Evolutionary conservation across 2,329 filamentous ascomycete species (phyloP).

Genomic region (Botrytis fabae): DNA sequence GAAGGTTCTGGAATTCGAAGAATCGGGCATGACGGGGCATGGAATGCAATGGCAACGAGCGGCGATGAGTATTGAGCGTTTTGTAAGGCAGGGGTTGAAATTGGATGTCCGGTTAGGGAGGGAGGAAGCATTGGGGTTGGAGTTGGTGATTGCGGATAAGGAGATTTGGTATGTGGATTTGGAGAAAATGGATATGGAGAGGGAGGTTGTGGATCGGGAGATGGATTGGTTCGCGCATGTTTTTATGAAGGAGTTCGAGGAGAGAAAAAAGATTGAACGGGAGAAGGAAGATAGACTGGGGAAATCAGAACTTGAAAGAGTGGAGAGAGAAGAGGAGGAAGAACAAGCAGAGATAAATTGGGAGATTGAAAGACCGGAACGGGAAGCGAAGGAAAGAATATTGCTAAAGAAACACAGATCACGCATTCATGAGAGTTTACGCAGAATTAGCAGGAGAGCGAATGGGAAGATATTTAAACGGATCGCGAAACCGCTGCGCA

Average conservation of each 20-base stretch:
- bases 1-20: not conserved
- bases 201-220: slow-evolving; percentile 11
- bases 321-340: not conserved
- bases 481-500: not conserved
- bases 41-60: slow-evolving; percentile 8
- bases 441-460: not conserved
- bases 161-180: slow-evolving; percentile 20
- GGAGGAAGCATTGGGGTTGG: slow-evolving; percentile 17
- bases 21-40: slow-evolving; percentile 17
- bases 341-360: not conserved
- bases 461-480: not conserved
- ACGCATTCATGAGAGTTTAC: not conserved
- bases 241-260: not conserved
- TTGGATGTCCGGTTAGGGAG: slow-evolving; percentile 17
- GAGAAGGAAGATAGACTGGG: not conserved
- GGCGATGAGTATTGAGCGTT: slow-evolving; percentile 2
- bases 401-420: not conserved
- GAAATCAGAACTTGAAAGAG: not conserved
- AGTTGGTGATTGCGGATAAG: slow-evolving; percentile 6
- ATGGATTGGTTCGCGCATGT: slow-evolving; percentile 20
- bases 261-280: not conserved
- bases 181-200: not conserved
- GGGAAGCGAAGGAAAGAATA: not conserved
- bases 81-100: not conserved
- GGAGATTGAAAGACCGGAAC: not conserved